Evolutionary conservation across 495 filamentous ascomycete genomes (phyloP).

Genomic region (Staphylotrichum longicolle): DNA sequence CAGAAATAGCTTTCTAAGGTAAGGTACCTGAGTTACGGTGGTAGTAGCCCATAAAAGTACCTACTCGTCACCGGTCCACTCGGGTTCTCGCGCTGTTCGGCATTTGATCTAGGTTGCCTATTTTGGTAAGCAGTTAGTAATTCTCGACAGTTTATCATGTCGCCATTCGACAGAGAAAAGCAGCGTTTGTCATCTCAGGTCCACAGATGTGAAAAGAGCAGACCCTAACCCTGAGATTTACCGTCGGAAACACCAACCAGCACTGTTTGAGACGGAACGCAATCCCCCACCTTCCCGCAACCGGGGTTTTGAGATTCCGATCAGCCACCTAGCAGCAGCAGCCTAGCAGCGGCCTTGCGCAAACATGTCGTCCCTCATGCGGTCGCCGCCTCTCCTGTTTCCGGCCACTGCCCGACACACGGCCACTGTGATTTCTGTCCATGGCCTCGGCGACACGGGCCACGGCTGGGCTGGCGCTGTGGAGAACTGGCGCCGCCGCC

Average conservation of each 20-base stretch:
- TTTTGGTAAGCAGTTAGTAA: constrained; percentile 18
- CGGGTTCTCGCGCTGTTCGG: constrained; percentile 13
- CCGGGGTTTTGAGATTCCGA: no score
- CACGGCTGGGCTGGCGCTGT: constrained; percentile 75
- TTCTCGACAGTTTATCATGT: neutral
- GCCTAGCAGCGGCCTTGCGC: neutral
- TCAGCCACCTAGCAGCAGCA: neutral
- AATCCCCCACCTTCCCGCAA: neutral
- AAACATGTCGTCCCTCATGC: constrained; percentile 35
- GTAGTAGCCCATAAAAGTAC: neutral
- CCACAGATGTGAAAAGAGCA: neutral
- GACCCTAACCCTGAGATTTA: constrained; percentile 6
- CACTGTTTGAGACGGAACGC: neutral
- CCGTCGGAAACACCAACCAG: no score
- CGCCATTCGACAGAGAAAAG: neutral
- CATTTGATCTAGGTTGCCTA: neutral
- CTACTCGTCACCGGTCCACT: neutral
- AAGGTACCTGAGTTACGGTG: neutral
- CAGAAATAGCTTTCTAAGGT: no score
- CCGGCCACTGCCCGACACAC: constrained; percentile 89
- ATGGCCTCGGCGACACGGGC: constrained; percentile 74
- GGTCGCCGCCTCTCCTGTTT: constrained; percentile 59
- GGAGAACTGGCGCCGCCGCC: constrained; percentile 82
- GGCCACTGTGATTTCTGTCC: constrained; percentile 89
- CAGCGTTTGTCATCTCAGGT: neutral